phyloP scores from a whole-genome alignment of 1,284 basidiomycete genomes.

The Boletus mariae region DNA sequence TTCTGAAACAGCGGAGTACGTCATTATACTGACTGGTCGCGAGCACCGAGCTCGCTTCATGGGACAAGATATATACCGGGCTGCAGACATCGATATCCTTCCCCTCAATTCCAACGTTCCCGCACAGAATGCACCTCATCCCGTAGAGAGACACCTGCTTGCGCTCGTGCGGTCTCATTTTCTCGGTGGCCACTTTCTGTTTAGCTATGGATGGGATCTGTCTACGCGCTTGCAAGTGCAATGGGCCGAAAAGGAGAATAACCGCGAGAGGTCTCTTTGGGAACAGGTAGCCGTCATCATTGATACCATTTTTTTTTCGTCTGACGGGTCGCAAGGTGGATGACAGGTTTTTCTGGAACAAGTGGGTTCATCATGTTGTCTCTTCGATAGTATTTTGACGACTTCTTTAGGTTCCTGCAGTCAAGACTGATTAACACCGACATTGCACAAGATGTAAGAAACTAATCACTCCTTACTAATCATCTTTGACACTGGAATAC shows the following conservation, averaged over 20 bases:
- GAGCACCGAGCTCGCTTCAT: slow-evolving; percentile 78
- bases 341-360: slow-evolving; percentile 99
- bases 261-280: slow-evolving; percentile 62
- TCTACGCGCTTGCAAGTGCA: slow-evolving; percentile 89
- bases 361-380: slow-evolving; percentile 36
- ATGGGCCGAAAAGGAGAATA: slow-evolving; percentile 51
- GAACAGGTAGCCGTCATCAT: slow-evolving; percentile 53
- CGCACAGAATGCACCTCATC: slow-evolving; percentile 66
- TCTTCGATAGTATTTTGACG: slow-evolving; percentile 6
- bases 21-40: slow-evolving; percentile 86
- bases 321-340: slow-evolving; percentile 60
- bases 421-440: slow-evolving; percentile 66
- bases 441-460: slow-evolving; percentile 58
- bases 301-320: slow-evolving; percentile 9
- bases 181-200: slow-evolving; percentile 77
- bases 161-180: slow-evolving; percentile 87
- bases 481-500: slow-evolving; percentile 11
- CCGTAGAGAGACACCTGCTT: slow-evolving; percentile 86
- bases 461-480: background rate
- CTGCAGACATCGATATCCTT: slow-evolving; percentile 89
- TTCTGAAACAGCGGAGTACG: slow-evolving; percentile 74
- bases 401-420: slow-evolving; percentile 58
- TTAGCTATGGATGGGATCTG: slow-evolving; percentile 90
- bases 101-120: slow-evolving; percentile 74
- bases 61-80: slow-evolving; percentile 84